Conservation (phyloP, 805 yeast genomes). For the Lachancea sp. region DNA sequence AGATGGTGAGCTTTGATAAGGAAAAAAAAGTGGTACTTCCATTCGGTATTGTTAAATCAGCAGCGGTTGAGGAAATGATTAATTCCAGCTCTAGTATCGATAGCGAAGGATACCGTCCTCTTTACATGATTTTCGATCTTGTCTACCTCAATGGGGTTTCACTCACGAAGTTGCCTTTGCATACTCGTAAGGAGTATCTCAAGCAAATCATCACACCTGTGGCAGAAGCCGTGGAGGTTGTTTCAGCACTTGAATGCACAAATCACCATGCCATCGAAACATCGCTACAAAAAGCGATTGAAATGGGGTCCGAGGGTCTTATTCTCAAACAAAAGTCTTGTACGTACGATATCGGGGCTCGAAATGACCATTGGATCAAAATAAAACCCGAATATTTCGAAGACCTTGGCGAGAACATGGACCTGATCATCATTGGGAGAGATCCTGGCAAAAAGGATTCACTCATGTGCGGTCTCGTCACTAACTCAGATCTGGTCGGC, state of each 20-base stretch:
- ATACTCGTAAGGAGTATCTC: conserved; percentile 50
- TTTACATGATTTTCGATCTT: conserved; percentile 65
- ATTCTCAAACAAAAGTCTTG: conserved; percentile 61
- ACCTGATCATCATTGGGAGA: conserved; percentile 72
- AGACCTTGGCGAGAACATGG: conserved; percentile 82
- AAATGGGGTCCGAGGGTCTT: conserved; percentile 70
- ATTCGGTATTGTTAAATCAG: conserved; percentile 70
- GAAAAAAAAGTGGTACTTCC: conserved; percentile 53
- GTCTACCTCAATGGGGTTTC: conserved; percentile 62
- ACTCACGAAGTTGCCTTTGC: conserved; percentile 48
- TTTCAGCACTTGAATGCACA: conserved; percentile 36
- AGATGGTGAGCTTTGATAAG: conserved; percentile 84
- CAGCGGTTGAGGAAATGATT: conserved; percentile 51
- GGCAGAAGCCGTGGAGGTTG: conserved; percentile 44
- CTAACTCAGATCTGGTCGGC: conserved; percentile 14
- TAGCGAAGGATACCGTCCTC: conserved; percentile 42
- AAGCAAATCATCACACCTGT: conserved; percentile 38
- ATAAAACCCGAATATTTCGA: conserved; percentile 86
- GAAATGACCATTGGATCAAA: conserved; percentile 72
- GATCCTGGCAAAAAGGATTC: conserved; percentile 63
- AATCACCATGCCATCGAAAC: conserved; percentile 47
- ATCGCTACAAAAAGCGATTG: conserved; percentile 53
- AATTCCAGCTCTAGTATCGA: conserved; percentile 35
- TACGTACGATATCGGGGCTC: conserved; percentile 52
- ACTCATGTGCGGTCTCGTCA: conserved; percentile 66